These are phyloP conservation scores for Hypomyces perniciosus DNA, from an alignment of 2,329 filamentous ascomycete genomes.

Conservation along the genomic window DNA sequence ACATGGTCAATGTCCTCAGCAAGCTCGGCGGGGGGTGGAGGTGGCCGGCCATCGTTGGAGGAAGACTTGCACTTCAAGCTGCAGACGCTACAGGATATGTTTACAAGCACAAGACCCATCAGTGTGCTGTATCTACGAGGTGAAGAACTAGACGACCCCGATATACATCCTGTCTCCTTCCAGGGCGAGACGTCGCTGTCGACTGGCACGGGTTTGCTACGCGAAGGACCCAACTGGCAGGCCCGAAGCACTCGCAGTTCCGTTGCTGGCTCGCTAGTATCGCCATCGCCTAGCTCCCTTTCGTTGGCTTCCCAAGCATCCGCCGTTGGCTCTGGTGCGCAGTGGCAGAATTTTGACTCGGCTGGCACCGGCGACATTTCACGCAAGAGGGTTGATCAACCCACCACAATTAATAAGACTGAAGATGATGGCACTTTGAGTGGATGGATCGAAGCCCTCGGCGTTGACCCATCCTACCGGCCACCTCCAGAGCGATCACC, in stretches of 20 bases:
- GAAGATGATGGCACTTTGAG: conserved; percentile 61
- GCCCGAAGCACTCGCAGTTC: conserved; percentile 50
- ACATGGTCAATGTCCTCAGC: conserved; percentile 92
- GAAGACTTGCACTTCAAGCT: conserved; percentile 77
- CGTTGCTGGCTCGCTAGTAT: conserved; percentile 56
- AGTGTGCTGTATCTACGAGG: conserved; percentile 74
- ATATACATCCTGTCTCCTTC: conserved; percentile 69
- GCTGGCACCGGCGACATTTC: conserved; percentile 44
- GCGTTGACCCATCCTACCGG: conserved; percentile 80
- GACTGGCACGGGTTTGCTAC: conserved; percentile 40
- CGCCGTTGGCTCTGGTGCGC: conserved; percentile 31
- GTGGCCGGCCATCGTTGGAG: conserved; percentile 48
- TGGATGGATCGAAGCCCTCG: conserved; percentile 85
- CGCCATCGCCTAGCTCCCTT: conserved; percentile 59
- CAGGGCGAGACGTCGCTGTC: conserved; percentile 61
- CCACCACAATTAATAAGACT: conserved; percentile 45
- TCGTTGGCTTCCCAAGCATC: conserved; percentile 55
- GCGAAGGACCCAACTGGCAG: conserved; percentile 46
- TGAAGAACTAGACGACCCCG: conserved; percentile 72
- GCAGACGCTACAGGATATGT: conserved; percentile 78
- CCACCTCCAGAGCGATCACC: conserved; percentile 66
- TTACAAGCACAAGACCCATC: conserved; percentile 72
- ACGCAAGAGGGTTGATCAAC: conserved; percentile 46
- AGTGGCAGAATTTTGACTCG: conserved; percentile 55
- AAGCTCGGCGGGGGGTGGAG: conserved; percentile 49